Conservation (phyloP, 2,329 filamentous ascomycete species). For the Alternaria sp. region DNA sequence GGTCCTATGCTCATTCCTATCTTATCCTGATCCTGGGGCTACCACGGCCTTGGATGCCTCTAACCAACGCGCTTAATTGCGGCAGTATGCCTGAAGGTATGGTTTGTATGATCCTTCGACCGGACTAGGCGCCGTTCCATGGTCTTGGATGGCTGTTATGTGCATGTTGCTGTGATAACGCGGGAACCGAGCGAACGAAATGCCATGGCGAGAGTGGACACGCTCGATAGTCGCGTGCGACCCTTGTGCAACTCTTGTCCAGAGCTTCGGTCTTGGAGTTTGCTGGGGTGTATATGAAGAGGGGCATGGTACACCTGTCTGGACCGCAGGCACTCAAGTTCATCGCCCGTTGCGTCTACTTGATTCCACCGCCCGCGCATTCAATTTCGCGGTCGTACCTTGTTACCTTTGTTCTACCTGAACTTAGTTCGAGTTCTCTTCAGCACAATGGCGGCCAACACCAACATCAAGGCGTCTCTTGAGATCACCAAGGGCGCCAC, state of each 20-base stretch:
- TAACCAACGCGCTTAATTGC: constrained; percentile 26
- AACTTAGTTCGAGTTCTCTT: neutral
- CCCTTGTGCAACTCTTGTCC: constrained; percentile 19
- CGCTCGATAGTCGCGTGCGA: constrained; percentile 15
- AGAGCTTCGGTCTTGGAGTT: constrained; percentile 11
- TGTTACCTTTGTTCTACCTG: neutral
- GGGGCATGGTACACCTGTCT: constrained; percentile 7
- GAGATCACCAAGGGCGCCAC: constrained; percentile 42
- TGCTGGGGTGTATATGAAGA: constrained; percentile 24
- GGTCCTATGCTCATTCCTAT: constrained; percentile 26
- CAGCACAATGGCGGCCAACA: constrained; percentile 27
- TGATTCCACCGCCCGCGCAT: neutral
- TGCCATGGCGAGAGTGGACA: constrained; percentile 7
- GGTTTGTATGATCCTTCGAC: constrained; percentile 16
- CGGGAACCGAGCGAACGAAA: constrained; percentile 9
- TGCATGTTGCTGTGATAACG: constrained; percentile 19
- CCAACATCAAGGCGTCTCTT: constrained; percentile 37
- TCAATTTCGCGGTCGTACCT: neutral
- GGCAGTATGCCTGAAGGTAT: constrained; percentile 13
- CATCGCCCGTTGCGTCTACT: constrained; percentile 8
- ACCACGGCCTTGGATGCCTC: constrained; percentile 27
- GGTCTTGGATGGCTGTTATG: constrained; percentile 13
- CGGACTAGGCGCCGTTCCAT: constrained; percentile 17
- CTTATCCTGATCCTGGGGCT: constrained; percentile 22
- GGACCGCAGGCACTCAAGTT: constrained; percentile 11